Base-by-base conservation (phyloP, 257 asterid species). In the Solanum pimpinellifolium region DNA sequence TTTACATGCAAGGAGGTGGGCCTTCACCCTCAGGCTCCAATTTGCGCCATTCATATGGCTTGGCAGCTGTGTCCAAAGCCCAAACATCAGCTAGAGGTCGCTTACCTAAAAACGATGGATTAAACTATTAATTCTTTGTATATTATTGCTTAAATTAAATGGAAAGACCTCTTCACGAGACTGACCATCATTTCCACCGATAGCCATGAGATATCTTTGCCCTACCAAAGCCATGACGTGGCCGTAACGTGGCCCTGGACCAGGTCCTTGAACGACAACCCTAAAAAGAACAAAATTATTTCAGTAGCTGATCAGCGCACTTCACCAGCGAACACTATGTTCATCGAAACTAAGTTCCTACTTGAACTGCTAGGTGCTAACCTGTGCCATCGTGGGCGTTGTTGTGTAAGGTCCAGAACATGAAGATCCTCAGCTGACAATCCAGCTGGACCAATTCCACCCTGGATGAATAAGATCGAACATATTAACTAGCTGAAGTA, bases 1-100 rank as follows among this genome's bases (percentile, higher is more conserved):
- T 95, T 93, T 90, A 97, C 99, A 97, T 97, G 99, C 99, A 97
- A 85, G 99, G 99, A 86, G 99, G 99, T 49, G 99, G 99, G 87
- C 99, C 99, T 92, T 97, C 99, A 49, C 99, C 99, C 92, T 96
- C 99, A 83, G 99, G 99, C 92, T 97, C 99, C 92, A 96, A 88
- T 92, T 97, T 97, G 89, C 99, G 93, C 99, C 99, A 97, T 90
- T 97, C 99, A 90, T 97, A 97, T 62, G 99, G 99, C 95, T 97
- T 97, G 73, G 99, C 99, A 91, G 99, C 99, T 86, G 99, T 97
- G 91, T 97, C 99, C 89, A 97, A 92, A 42, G 99, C 99, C 99
- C 99, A 97, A 5, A 97, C 99, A 92, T 97, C 99, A 88, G 99
- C 99, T 90, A 97, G 91, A 85, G 99, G 98, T 39, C 99, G 95